Conservation (phyloP, 2,329 filamentous ascomycete species). For the Fusarium mundagurra region DNA sequence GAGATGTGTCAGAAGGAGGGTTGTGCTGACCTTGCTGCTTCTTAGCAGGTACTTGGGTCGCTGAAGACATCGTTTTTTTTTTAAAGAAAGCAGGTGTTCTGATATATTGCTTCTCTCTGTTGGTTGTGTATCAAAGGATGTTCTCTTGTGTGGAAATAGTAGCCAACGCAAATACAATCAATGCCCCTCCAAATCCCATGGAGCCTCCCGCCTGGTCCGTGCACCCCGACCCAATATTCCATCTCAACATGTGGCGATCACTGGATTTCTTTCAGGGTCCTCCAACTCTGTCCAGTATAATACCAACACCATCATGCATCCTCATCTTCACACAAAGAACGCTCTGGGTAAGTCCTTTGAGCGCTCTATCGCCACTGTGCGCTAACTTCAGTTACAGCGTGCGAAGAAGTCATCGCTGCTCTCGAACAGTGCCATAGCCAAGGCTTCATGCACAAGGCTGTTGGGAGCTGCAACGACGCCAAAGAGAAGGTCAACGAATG, state of each 20-base stretch:
- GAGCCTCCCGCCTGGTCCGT: conserved; percentile 44
- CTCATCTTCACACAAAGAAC: conserved; percentile 92
- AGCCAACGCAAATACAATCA: conserved; percentile 5
- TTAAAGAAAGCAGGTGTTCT: neutral
- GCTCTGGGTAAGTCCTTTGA: conserved; percentile 73
- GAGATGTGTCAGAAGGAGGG: neutral
- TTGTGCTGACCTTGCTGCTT: conserved; percentile 76
- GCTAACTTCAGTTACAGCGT: conserved; percentile 68
- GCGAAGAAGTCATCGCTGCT: conserved; percentile 91
- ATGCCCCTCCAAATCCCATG: conserved; percentile 39
- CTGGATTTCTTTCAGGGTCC: conserved; percentile 34
- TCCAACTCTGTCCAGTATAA: conserved; percentile 13
- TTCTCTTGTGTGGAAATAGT: neutral
- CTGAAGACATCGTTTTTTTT: conserved; percentile 59
- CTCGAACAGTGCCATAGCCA: conserved; percentile 95
- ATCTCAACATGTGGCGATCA: conserved; percentile 23
- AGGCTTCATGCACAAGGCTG: conserved; percentile 91
- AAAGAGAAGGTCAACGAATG: conserved; percentile 89
- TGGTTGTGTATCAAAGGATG: conserved; percentile 21
- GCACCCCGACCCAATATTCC: conserved; percentile 37
- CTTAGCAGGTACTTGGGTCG: conserved; percentile 63
- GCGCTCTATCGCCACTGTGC: too few species aligned
- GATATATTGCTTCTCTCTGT: conserved; percentile 3
- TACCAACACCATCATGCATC: conserved; percentile 78
- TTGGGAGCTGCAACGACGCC: conserved; percentile 88